phyloP scores from a whole-genome alignment of 352 stramenopile species.

The Globisporangium camurandrum region DNA sequence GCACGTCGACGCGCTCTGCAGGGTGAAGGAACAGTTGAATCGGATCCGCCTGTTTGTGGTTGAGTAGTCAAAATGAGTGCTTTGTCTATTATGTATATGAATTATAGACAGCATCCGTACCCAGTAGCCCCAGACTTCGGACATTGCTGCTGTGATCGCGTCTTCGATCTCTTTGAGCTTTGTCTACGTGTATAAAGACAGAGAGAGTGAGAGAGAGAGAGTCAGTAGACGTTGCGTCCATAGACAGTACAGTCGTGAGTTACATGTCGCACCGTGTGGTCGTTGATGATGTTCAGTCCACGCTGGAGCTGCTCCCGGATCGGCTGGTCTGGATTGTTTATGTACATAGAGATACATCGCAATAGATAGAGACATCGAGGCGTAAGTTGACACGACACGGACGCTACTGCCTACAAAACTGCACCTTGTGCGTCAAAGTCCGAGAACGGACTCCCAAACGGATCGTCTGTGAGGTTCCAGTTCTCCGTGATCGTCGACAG shows the following conservation, averaged over 20 bases:
- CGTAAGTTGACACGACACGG: not conserved
- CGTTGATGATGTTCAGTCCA: conserved; percentile 80
- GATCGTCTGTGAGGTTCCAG: conserved; percentile 74
- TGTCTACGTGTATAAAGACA: conserved; percentile 26
- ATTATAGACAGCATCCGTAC: conserved; percentile 18
- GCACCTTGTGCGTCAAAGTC: conserved; percentile 77
- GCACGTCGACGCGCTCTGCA: conserved; percentile 79
- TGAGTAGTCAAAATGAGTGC: not conserved
- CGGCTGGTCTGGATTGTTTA: conserved; percentile 76
- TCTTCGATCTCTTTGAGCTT: conserved; percentile 86
- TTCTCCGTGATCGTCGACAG: conserved; percentile 85
- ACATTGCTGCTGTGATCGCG: conserved; percentile 80
- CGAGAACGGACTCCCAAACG: conserved; percentile 67
- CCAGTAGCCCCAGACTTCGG: conserved; percentile 87
- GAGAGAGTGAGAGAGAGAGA: not conserved
- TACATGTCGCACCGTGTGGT: conserved; percentile 54
- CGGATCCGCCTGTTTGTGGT: conserved; percentile 50
- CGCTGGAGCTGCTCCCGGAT: conserved; percentile 77
- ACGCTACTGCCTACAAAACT: too few relatives aligned
- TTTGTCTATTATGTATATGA: not conserved
- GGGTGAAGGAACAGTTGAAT: conserved; percentile 79
- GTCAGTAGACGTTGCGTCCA: not conserved
- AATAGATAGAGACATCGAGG: not conserved
- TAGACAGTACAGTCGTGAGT: not conserved
- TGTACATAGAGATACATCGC: not conserved